phyloP scores from a whole-genome alignment of 371 early-diverging fungal species.

The Blyttiomyces sp. region DNA sequence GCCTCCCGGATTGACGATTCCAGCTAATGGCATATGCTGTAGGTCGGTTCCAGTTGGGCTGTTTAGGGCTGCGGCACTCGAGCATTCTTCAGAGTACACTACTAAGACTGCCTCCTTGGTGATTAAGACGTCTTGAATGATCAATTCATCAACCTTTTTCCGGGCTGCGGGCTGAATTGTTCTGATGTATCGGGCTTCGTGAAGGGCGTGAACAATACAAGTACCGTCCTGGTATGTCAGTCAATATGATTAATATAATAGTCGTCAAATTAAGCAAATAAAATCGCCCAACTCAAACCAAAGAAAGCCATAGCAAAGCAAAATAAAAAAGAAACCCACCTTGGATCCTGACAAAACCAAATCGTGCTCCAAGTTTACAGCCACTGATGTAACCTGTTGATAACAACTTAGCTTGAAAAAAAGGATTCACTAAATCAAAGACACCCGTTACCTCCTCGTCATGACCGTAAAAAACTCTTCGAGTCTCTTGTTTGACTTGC shows the following conservation, averaged over 20 bases:
- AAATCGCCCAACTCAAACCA: too few relatives aligned
- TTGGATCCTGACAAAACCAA: constrained; percentile 53
- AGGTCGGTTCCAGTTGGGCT: too few relatives aligned
- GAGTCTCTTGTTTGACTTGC: constrained; percentile 19
- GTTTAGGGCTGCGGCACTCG: background rate
- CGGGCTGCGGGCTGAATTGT: constrained; percentile 36
- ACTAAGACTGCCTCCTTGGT: constrained; percentile 30
- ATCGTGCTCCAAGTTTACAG: constrained; percentile 48
- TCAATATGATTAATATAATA: background rate
- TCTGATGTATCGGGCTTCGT: constrained; percentile 43
- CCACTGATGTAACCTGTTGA: constrained; percentile 49
- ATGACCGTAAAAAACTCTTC: constrained; percentile 46
- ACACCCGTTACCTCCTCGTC: constrained; percentile 45
- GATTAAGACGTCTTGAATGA: constrained; percentile 34
- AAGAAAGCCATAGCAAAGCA: background rate
- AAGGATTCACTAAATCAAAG: background rate
- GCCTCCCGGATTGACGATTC: background rate
- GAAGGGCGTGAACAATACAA: constrained; percentile 49
- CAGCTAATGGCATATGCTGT: background rate
- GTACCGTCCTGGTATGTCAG: constrained; percentile 44
- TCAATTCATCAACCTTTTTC: constrained; percentile 13
- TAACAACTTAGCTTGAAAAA: too few relatives aligned
- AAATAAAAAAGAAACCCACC: constrained; percentile 13
- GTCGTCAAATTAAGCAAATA: background rate
- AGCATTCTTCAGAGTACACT: constrained; percentile 34